Conservation (phyloP, 768 basidiomycete genomes). For the Astraeus odoratus region DNA sequence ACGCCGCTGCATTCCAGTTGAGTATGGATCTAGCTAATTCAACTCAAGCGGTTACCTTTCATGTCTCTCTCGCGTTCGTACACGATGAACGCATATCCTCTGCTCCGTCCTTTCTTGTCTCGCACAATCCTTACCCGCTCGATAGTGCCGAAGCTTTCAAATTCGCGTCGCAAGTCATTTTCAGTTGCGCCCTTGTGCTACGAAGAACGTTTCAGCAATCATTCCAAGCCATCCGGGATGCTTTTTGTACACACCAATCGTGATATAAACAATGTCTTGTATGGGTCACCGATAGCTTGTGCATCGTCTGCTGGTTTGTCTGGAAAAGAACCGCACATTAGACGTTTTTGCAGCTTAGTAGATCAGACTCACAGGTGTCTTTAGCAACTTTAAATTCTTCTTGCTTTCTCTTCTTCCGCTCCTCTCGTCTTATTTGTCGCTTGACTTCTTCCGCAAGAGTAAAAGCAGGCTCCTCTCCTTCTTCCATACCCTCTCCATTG, state of each 20-base stretch:
- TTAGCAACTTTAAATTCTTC: conserved; percentile 77
- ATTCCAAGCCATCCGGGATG: not conserved
- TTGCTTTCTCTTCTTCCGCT: conserved; percentile 65
- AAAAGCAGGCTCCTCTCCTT: conserved; percentile 75
- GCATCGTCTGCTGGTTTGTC: conserved; percentile 91
- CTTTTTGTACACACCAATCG: conserved; percentile 63
- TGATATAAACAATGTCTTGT: conserved; percentile 96
- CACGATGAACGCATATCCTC: conserved; percentile 95
- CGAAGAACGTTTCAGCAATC: conserved; percentile 12
- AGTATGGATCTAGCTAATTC: conserved; percentile 10
- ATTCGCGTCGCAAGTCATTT: conserved; percentile 87
- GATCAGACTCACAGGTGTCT: conserved; percentile 66
- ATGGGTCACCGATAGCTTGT: conserved; percentile 92
- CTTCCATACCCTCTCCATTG: conserved; percentile 64
- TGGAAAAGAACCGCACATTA: conserved; percentile 27
- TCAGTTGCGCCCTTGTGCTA: conserved; percentile 93
- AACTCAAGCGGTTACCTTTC: conserved; percentile 63
- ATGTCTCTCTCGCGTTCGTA: conserved; percentile 98
- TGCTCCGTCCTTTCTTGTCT: conserved; percentile 80
- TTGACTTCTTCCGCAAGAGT: conserved; percentile 81
- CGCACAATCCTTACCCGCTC: conserved; percentile 91
- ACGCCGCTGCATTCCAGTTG: conserved; percentile 55
- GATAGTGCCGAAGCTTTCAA: conserved; percentile 91
- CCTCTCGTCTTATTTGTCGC: conserved; percentile 70
- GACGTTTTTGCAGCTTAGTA: not conserved